Evolutionary conservation across 108 stramenopile genomes (phyloP).

Genomic region (Cylindrotheca fusiformis): DNA sequence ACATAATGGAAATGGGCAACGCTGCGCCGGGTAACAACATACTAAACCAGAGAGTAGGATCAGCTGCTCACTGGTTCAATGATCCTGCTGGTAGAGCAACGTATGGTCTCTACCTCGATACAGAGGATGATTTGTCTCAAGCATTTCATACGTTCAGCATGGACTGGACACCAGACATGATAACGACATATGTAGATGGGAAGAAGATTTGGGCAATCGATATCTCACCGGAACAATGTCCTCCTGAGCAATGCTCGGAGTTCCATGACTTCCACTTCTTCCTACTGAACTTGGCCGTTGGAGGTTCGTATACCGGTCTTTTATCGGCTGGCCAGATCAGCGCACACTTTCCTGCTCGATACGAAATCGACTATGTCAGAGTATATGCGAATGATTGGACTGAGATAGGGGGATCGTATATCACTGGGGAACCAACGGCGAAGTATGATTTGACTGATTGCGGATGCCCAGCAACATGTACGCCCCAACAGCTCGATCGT

Average conservation of each 20-base stretch:
- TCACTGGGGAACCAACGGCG: neutral
- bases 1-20: constrained; percentile 34
- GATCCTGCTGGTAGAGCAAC: neutral
- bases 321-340: constrained; percentile 1
- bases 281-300: constrained; percentile 20
- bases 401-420: neutral
- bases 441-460: neutral
- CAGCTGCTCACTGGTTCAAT: constrained; percentile 25
- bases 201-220: constrained; percentile 13
- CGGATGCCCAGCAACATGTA: neutral
- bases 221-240: constrained; percentile 5
- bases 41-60: constrained; percentile 3
- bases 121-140: neutral
- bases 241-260: constrained; percentile 3
- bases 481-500: neutral
- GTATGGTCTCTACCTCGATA: constrained; percentile 11
- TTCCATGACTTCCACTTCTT: constrained; percentile 14
- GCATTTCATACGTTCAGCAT: constrained; percentile 6
- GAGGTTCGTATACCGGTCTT: constrained; percentile 19
- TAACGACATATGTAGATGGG: constrained; percentile 6
- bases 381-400: constrained; percentile 26
- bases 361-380: constrained; percentile 40
- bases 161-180: constrained; percentile 17
- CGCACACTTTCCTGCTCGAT: constrained; percentile 15
- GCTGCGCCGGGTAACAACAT: constrained; percentile 1